A percentile compares a stretch with the other conserved stretches of the same genome.
Conservation (phyloP, 2,329 filamentous ascomycete species). For the Monosporascus sp. region DNA sequence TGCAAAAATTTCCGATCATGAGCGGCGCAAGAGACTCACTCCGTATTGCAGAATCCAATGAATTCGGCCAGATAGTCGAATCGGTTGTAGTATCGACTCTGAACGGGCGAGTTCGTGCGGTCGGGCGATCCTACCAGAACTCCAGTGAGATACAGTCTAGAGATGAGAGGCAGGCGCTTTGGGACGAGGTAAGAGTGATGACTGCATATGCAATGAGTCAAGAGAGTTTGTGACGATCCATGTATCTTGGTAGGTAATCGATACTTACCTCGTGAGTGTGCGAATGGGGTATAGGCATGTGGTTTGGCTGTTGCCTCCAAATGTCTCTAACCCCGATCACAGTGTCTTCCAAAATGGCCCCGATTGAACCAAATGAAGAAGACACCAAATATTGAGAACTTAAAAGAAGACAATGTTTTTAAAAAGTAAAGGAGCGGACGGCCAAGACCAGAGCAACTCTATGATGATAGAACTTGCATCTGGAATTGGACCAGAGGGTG, state of each 20-base stretch:
- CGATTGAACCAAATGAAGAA: slow-evolving; percentile 22
- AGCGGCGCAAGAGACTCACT: background rate
- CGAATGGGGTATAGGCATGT: background rate
- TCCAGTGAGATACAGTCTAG: too few species aligned
- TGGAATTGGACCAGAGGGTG: slow-evolving; percentile 50
- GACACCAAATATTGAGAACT: slow-evolving; percentile 19
- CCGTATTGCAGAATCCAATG: background rate
- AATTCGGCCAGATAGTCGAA: background rate
- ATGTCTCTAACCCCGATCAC: background rate
- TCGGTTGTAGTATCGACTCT: too few species aligned
- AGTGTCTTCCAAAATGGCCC: slow-evolving; percentile 2
- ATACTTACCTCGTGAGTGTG: background rate
- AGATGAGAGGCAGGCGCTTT: too few species aligned
- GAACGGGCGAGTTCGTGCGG: too few species aligned
- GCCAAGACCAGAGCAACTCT: slow-evolving; percentile 54
- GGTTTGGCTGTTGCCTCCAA: background rate
- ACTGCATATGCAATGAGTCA: background rate
- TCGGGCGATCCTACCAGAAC: too few species aligned
- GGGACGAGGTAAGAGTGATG: too few species aligned
- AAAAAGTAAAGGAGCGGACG: slow-evolving; percentile 51
- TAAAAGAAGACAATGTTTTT: slow-evolving; percentile 19
- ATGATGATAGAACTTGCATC: slow-evolving; percentile 38
- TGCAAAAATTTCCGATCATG: background rate
- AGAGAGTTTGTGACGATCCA: background rate
- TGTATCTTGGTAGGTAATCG: background rate